These are phyloP conservation scores for Lumnitzera racemosa DNA, from an alignment of 345 rosid genomes.

Conservation along the genomic window DNA sequence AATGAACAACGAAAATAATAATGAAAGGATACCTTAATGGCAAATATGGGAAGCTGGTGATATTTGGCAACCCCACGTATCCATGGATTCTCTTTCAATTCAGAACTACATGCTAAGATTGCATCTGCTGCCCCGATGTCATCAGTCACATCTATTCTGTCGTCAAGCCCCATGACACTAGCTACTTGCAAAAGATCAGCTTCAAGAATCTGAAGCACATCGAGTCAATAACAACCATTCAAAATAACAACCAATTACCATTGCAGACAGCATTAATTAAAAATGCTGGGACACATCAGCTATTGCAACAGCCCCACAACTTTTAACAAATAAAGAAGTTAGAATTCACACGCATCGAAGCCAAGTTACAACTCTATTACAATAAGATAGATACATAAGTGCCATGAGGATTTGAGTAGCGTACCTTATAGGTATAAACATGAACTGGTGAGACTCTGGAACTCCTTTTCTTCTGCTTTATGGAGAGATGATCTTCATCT, in stretches of 20 bases:
- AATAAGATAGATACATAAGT: neutral
- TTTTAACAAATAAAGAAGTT: too few species aligned
- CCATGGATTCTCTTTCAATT: slow-evolving; percentile 75
- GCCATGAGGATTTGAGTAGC: slow-evolving; percentile 1
- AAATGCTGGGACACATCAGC: too few species aligned
- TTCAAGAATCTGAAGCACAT: slow-evolving; percentile 54
- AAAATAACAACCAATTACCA: neutral
- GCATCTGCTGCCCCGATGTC: slow-evolving; percentile 82
- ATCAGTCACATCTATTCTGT: slow-evolving; percentile 63
- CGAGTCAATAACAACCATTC: slow-evolving; percentile 8
- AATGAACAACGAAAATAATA: neutral
- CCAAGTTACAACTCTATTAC: neutral
- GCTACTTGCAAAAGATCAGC: slow-evolving; percentile 85
- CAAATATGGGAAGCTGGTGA: slow-evolving; percentile 71
- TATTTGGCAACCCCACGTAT: slow-evolving; percentile 80
- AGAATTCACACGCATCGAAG: too few species aligned
- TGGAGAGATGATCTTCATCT: slow-evolving; percentile 34
- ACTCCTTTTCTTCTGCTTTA: slow-evolving; percentile 21
- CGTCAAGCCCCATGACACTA: slow-evolving; percentile 82
- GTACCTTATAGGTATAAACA: slow-evolving; percentile 79
- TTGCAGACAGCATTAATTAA: neutral
- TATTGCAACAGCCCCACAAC: too few species aligned
- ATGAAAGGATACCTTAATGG: slow-evolving; percentile 48
- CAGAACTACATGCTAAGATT: slow-evolving; percentile 67
- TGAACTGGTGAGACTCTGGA: slow-evolving; percentile 39